Percentiles rank a stretch among this genome's conserved stretches.
phyloP scores from a whole-genome alignment of 176 grass and related monocot genomes.

The Lolium rigidum region DNA sequence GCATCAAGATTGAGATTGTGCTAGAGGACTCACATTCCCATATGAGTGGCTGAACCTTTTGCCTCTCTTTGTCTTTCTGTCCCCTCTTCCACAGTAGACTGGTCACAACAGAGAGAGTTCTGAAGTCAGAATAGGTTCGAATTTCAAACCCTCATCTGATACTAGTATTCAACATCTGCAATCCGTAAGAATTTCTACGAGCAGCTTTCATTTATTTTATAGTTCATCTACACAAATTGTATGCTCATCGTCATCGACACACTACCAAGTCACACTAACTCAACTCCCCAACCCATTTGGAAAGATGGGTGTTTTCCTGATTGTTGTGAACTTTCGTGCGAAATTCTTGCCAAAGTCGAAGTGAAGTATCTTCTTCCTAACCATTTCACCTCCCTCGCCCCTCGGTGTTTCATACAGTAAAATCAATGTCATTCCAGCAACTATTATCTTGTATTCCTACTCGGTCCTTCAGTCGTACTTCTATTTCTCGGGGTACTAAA shows the following conservation, averaged over 20 bases:
- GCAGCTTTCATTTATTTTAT: neutral
- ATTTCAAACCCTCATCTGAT: neutral
- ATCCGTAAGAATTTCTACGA: neutral
- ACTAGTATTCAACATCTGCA: neutral
- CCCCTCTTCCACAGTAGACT: conserved; percentile 85
- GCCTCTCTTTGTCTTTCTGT: conserved; percentile 72
- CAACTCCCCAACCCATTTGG: neutral
- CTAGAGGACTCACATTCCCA: conserved; percentile 61
- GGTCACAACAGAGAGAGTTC: conserved; percentile 11
- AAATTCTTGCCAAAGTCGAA: neutral
- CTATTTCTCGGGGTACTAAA: neutral
- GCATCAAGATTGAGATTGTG: neutral
- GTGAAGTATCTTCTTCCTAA: neutral
- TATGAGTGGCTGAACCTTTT: conserved; percentile 86
- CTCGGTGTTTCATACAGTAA: neutral
- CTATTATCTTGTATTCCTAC: neutral
- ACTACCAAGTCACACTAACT: neutral
- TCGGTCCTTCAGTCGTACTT: neutral
- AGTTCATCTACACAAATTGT: neutral
- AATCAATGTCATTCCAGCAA: neutral
- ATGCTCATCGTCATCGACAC: neutral
- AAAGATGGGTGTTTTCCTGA: neutral
- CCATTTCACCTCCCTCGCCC: neutral
- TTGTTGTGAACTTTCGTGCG: neutral
- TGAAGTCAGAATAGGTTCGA: conserved; percentile 11